Evolutionary conservation across 2,329 filamentous ascomycete species (phyloP), one percentile per base, ranked within the genome.

Genomic region (Aspergillus quadrilineatus): DNA sequence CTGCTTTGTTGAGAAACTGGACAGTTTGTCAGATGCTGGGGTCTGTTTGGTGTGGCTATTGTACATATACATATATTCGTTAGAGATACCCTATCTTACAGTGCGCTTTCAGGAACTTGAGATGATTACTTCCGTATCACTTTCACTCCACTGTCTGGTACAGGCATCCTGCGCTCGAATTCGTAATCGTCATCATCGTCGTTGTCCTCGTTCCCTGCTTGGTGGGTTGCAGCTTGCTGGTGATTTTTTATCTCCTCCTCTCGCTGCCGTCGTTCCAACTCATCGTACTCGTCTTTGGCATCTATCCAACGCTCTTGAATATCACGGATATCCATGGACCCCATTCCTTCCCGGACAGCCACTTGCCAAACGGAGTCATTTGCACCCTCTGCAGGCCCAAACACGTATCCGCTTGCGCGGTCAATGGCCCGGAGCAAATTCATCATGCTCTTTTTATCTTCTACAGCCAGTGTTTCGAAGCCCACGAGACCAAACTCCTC

Each of bases 341-440:
- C 82, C 63, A 82, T 77, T 2, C 83, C 82, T 60, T 87, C 83
- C 55, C 92, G 85, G 85, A 97, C 96, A 2, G 94, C 91, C 44
- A 97, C 87, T 68, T 95, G 90, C 94, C 94, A 99, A n/a, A 99
- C 85, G 6, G 89, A 92, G 71, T 99, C 93, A 65, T 97, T 97
- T 45, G 92, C 90, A 1, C 92, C 93, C 71, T 97, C 91, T 0
- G 91, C 89, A 4, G 88, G 84, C 0, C 92, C 92, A 77, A 99
- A 97, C 0, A 92, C 89, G 75, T 97, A 97, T 0, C 94, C 94
- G 8, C 90, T 88, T 0, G 94, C 93, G 42, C 94, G 85, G 72
- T 99, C 94, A 68, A 99, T 92, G 0, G 93, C 88, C 45, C 89
- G 86, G 50, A 99, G 78, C 4, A 99, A 80, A 65, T 89, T 87